phyloP scores from a whole-genome alignment of 495 filamentous ascomycete species.

The Astrocystis sublimbata region DNA sequence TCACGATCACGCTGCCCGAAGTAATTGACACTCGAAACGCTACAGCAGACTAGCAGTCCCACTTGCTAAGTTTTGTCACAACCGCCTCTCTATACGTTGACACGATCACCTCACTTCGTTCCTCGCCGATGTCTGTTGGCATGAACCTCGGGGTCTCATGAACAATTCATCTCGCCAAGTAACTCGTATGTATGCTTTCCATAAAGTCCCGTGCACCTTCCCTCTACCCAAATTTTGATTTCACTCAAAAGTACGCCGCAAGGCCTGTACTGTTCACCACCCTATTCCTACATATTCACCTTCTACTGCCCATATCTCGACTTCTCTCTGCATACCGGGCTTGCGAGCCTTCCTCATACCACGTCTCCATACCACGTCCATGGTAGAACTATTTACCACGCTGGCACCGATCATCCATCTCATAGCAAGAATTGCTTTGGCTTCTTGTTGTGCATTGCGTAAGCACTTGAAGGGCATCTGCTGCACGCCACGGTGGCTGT shows the following conservation, averaged over 20 bases:
- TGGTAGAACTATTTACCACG: background rate
- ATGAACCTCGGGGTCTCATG: background rate
- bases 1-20: background rate
- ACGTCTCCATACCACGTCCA: background rate
- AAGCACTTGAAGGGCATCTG: background rate
- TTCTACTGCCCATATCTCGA: background rate
- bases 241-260: constrained; percentile 1
- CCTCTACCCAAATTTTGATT: background rate
- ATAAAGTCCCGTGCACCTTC: background rate
- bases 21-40: background rate
- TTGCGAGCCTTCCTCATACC: background rate
- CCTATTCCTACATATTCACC: constrained; percentile 1
- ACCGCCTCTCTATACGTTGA: background rate
- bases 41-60: background rate
- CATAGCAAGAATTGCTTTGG: background rate
- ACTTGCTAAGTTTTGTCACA: background rate
- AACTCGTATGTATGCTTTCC: background rate
- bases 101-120: background rate
- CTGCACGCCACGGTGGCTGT: background rate
- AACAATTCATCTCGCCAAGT: background rate
- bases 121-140: background rate
- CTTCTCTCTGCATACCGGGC: background rate
- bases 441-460: background rate
- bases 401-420: background rate
- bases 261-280: constrained; percentile 10